These are phyloP conservation scores for Punctularia strigosozonata DNA, from an alignment of 768 basidiomycete species.

Conservation along the genomic window DNA sequence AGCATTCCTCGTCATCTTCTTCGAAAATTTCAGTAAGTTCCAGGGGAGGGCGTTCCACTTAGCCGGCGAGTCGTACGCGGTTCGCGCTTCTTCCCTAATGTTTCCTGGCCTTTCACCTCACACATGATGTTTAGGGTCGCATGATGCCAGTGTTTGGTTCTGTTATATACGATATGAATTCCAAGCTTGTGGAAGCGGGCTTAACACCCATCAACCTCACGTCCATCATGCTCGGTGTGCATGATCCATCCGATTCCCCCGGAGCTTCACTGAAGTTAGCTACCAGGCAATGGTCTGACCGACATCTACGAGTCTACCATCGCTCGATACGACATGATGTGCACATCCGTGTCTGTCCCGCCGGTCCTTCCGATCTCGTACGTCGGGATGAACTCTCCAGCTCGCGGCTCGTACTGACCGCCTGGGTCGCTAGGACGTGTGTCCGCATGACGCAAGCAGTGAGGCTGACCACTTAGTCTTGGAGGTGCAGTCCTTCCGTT, in stretches of 20 bases:
- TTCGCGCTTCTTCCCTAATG: too few relatives aligned
- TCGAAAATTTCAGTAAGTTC: constrained; percentile 62
- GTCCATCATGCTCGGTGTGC: constrained; percentile 38
- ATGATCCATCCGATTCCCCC: not conserved
- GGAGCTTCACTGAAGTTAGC: not conserved
- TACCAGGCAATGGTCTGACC: constrained; percentile 34
- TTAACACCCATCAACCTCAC: constrained; percentile 36
- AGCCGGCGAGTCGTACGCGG: constrained; percentile 39
- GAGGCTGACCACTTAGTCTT: constrained; percentile 5
- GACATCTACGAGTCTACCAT: constrained; percentile 25
- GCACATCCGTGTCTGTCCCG: constrained; percentile 33
- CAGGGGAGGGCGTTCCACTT: constrained; percentile 41
- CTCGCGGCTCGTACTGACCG: constrained; percentile 1
- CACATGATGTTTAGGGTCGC: constrained; percentile 24
- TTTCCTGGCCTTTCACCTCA: too few relatives aligned
- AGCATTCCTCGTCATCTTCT: constrained; percentile 61
- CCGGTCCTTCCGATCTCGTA: constrained; percentile 37
- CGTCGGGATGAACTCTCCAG: constrained; percentile 4
- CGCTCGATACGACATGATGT: constrained; percentile 42
- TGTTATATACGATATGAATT: constrained; percentile 36
- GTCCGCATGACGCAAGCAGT: constrained; percentile 32
- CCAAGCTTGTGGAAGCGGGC: constrained; percentile 27
- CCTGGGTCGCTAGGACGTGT: constrained; percentile 17
- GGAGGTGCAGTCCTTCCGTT: not conserved
- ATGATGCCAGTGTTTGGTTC: constrained; percentile 41